Percentiles rank a stretch among this genome's conserved stretches.
These are phyloP conservation scores for Yarrowia sp. DNA, from an alignment of 805 yeast species.

Conservation along the genomic window DNA sequence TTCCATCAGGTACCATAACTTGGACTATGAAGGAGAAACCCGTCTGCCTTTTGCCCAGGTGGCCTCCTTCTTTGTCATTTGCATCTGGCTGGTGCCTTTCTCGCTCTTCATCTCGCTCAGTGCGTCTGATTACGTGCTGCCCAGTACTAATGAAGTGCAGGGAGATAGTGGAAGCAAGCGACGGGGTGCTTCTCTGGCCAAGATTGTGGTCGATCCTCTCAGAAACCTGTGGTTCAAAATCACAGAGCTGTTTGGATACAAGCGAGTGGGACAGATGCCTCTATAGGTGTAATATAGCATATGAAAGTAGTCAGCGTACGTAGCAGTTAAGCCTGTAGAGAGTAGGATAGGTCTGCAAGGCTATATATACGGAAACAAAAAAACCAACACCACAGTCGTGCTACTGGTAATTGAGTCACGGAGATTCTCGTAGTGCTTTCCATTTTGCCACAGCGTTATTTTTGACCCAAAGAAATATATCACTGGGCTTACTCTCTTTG, in stretches of 20 bases:
- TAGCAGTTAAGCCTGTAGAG: too few relatives aligned
- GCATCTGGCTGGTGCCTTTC: constrained; percentile 93
- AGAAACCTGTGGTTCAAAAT: constrained; percentile 5
- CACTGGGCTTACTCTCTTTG: too few relatives aligned
- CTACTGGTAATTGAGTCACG: too few relatives aligned
- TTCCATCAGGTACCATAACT: constrained; percentile 43
- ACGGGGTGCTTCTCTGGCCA: constrained; percentile 22
- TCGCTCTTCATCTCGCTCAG: constrained; percentile 86
- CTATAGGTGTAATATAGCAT: background rate
- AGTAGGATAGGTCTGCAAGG: too few relatives aligned
- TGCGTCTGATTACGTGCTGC: constrained; percentile 87
- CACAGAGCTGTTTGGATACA: constrained; percentile 7
- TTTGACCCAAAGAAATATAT: too few relatives aligned
- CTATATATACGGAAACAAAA: too few relatives aligned
- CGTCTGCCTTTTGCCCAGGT: constrained; percentile 84
- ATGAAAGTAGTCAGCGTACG: too few relatives aligned
- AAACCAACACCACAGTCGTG: too few relatives aligned
- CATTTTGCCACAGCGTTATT: too few relatives aligned
- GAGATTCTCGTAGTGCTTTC: too few relatives aligned
- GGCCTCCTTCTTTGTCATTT: constrained; percentile 90
- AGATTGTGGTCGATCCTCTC: constrained; percentile 17
- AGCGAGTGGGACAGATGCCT: constrained; percentile 14
- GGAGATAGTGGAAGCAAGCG: constrained; percentile 3
- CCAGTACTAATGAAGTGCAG: constrained; percentile 42
- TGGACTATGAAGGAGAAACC: constrained; percentile 59